Evolutionary conservation across 2,329 filamentous ascomycete species (phyloP), one percentile per base, ranked within the genome.

Genomic region (Didymosphaeria variabile): DNA sequence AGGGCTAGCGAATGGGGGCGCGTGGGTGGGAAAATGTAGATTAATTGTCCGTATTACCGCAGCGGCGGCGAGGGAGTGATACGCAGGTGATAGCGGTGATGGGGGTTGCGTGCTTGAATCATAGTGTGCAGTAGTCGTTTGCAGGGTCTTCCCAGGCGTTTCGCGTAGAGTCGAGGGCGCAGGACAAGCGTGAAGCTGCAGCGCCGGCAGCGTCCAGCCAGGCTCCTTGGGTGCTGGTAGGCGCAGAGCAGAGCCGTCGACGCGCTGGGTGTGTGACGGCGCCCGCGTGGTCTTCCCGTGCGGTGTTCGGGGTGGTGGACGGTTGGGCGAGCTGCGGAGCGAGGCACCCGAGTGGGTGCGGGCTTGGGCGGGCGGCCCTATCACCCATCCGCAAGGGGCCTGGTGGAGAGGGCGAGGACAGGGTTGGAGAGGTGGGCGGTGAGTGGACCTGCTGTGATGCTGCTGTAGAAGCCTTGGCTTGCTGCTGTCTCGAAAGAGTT

Each of bases 401-500:
- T 26, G 51, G 36, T 44, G 26, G 26, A 29, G 26, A 29, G 32
- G 47, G 36, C 36, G 6, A 4, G 21, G 31, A 21, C 31, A 36
- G 50, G 38, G 42, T 52, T 54, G 53, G 58, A 44, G 32, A 42
- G 38, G 17, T 31, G 53, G 36, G 53, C 53, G 53, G 53, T 57
- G 54, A 57, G 54, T 52, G 58, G 54, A 23, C 46, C 23, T 13
- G 17, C 8, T 19, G 32, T 40, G 50, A 40, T 23, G 34, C 21
- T 23, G 40, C 50, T 44, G 60, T 47, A 17, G 38, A 65, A 55
- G 62, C 58, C 62, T 65, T 61, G 70, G 64, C 61, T 50, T 57
- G 69, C 61, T 63, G 59, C 62, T 67, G 61, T 63, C 61, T 59
- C 61, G 59, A 51, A 45, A 58, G 54, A 38, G 61, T 63, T 58